Conservation (phyloP, 176 grass and related monocot genomes). For the Musa troglodytarum region DNA sequence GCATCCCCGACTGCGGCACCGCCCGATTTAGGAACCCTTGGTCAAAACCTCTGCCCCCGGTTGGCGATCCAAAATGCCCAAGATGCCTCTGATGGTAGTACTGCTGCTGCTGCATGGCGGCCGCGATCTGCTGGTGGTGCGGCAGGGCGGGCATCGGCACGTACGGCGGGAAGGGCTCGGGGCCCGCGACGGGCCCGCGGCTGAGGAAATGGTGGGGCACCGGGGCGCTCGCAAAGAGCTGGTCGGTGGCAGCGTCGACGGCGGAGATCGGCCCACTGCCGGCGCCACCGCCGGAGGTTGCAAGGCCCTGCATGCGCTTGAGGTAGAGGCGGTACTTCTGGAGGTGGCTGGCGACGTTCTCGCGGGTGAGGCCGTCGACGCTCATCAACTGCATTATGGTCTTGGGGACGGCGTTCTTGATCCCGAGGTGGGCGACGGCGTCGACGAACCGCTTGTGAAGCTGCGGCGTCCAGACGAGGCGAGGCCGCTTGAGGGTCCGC, state of each 20-base stretch:
- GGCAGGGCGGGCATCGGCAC: conserved; percentile 3
- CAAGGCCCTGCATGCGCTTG: conserved; percentile 18
- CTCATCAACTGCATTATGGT: conserved; percentile 25
- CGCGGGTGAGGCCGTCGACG: conserved; percentile 18
- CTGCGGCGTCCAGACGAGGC: conserved; percentile 20
- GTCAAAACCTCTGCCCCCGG: conserved; percentile 2
- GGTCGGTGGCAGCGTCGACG: conserved; percentile 19
- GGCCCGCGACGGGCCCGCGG: neutral
- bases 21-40: conserved; percentile 3
- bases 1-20: conserved; percentile 5
- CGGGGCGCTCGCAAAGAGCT: conserved; percentile 10
- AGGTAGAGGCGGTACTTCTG: conserved; percentile 21
- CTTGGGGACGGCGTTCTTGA: conserved; percentile 20
- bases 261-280: conserved; percentile 6
- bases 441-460: conserved; percentile 18
- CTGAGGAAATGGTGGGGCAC: conserved; percentile 18
- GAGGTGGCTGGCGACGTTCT: conserved; percentile 22
- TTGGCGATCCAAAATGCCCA: conserved; percentile 16
- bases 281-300: neutral
- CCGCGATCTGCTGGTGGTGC: conserved; percentile 10
- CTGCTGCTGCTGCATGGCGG: conserved; percentile 15
- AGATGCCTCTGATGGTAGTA: conserved; percentile 22
- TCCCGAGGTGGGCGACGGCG: conserved; percentile 14
- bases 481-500: conserved; percentile 10
- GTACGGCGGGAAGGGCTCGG: conserved; percentile 5